These are phyloP conservation scores for Lipomyces yamadae DNA, from an alignment of 805 yeast species.

Conservation along the genomic window DNA sequence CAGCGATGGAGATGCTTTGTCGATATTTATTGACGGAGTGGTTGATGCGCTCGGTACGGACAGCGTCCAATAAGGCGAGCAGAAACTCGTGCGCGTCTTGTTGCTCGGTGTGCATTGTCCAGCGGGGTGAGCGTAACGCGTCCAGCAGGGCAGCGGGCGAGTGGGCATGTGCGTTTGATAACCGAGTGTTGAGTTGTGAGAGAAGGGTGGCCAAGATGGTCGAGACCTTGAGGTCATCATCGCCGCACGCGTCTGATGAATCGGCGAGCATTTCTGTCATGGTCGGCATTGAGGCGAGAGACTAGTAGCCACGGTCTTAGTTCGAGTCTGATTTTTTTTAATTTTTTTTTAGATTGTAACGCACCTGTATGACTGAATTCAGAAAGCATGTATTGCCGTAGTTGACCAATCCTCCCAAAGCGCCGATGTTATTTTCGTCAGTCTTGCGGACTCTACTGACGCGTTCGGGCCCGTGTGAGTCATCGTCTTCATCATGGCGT, in stretches of 20 bases:
- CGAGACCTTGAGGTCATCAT: constrained; percentile 12
- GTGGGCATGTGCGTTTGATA: constrained; percentile 17
- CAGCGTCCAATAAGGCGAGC: constrained; percentile 29
- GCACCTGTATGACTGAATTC: constrained; percentile 79
- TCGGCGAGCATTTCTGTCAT: constrained; percentile 13
- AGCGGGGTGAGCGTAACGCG: constrained; percentile 23
- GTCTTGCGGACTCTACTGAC: neutral
- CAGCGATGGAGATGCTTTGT: constrained; percentile 8
- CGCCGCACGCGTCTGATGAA: neutral
- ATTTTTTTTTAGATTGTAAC: no score
- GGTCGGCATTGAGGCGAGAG: constrained; percentile 22
- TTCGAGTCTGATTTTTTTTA: no score
- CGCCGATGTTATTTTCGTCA: neutral
- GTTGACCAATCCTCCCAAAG: constrained; percentile 75
- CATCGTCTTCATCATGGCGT: constrained; percentile 22
- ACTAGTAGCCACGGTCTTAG: constrained; percentile 12
- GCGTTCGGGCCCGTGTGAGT: constrained; percentile 7
- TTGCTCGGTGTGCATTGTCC: constrained; percentile 34
- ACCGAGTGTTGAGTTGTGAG: constrained; percentile 20
- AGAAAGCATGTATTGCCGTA: constrained; percentile 95
- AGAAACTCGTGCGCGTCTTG: constrained; percentile 38
- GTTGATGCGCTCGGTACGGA: constrained; percentile 21
- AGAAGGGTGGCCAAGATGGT: constrained; percentile 11
- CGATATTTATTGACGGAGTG: neutral
- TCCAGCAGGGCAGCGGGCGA: constrained; percentile 23